Conservation (phyloP, 2,329 filamentous ascomycete genomes). For the Fusarium sp. region DNA sequence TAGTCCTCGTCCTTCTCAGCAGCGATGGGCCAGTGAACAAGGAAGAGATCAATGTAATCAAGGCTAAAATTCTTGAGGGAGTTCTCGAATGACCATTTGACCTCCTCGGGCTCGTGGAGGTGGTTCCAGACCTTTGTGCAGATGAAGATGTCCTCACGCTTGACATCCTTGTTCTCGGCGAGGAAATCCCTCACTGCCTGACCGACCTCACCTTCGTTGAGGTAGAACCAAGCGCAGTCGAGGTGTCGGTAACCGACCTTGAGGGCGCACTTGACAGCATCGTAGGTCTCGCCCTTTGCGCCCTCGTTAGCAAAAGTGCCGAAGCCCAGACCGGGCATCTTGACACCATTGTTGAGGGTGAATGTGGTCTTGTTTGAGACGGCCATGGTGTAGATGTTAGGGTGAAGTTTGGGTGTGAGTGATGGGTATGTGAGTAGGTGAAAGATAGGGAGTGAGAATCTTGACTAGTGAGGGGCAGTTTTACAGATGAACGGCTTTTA, state of each 20-base stretch:
- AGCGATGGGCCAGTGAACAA: slow-evolving; percentile 62
- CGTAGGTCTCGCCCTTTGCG: slow-evolving; percentile 46
- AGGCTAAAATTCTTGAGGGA: slow-evolving; percentile 62
- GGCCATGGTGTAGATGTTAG: slow-evolving; percentile 26
- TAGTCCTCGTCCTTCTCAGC: slow-evolving; percentile 58
- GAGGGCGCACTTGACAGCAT: slow-evolving; percentile 57
- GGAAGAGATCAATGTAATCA: slow-evolving; percentile 65
- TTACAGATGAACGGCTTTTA: slow-evolving; percentile 20
- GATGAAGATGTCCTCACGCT: slow-evolving; percentile 58
- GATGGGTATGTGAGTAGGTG: slow-evolving; percentile 17
- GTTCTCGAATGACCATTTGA: slow-evolving; percentile 61
- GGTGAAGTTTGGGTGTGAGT: slow-evolving; percentile 7
- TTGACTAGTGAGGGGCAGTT: neutral
- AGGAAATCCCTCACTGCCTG: slow-evolving; percentile 55
- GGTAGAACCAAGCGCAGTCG: slow-evolving; percentile 62
- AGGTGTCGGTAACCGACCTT: slow-evolving; percentile 59
- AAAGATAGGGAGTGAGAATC: neutral
- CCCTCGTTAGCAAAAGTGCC: slow-evolving; percentile 76
- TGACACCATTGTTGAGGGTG: slow-evolving; percentile 64
- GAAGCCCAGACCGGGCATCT: slow-evolving; percentile 72
- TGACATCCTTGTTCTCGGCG: slow-evolving; percentile 38
- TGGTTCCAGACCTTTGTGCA: slow-evolving; percentile 73
- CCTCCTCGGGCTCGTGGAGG: slow-evolving; percentile 61
- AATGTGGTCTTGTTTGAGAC: slow-evolving; percentile 51
- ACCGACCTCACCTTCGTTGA: slow-evolving; percentile 58